These are phyloP conservation scores for Pachysolen tannophilus DNA, from an alignment of 805 yeast species.

Conservation along the genomic window DNA sequence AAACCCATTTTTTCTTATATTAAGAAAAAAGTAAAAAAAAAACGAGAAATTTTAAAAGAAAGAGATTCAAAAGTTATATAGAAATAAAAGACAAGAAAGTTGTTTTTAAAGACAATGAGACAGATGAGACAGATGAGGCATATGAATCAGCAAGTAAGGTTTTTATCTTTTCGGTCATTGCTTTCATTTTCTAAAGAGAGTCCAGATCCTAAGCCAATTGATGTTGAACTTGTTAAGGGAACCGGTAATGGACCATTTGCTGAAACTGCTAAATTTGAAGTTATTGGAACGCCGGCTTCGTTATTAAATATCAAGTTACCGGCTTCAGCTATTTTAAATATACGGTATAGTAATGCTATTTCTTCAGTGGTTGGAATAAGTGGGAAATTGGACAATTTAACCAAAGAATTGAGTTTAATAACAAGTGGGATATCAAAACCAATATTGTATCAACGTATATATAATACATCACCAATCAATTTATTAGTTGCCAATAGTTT, in stretches of 20 bases:
- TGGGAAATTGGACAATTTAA: conserved; percentile 28
- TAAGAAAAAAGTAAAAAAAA: too few relatives aligned
- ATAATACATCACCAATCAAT: conserved; percentile 23
- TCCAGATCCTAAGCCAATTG: neutral
- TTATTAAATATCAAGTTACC: conserved; percentile 37
- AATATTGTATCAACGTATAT: conserved; percentile 25
- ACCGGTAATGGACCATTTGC: conserved; percentile 40
- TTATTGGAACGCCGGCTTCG: conserved; percentile 30
- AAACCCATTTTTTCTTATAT: too few relatives aligned
- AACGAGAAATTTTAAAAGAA: too few relatives aligned
- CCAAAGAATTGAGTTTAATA: conserved; percentile 19
- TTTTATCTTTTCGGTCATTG: neutral
- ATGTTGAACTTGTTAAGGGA: conserved; percentile 22
- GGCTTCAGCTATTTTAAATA: conserved; percentile 27
- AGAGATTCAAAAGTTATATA: too few relatives aligned
- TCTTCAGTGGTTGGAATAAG: conserved; percentile 36
- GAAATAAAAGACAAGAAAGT: too few relatives aligned
- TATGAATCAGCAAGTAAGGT: conserved; percentile 6
- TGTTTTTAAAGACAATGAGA: too few relatives aligned
- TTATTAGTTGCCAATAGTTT: conserved; percentile 27
- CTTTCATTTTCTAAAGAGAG: neutral
- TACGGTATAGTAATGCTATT: conserved; percentile 26
- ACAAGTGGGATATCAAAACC: conserved; percentile 10
- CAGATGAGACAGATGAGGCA: too few relatives aligned
- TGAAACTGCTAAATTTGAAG: conserved; percentile 32